Percentiles rank a stretch among this genome's conserved stretches.
phyloP scores from a whole-genome alignment of 306 rosid genomes.

The Coriaria nepalensis region DNA sequence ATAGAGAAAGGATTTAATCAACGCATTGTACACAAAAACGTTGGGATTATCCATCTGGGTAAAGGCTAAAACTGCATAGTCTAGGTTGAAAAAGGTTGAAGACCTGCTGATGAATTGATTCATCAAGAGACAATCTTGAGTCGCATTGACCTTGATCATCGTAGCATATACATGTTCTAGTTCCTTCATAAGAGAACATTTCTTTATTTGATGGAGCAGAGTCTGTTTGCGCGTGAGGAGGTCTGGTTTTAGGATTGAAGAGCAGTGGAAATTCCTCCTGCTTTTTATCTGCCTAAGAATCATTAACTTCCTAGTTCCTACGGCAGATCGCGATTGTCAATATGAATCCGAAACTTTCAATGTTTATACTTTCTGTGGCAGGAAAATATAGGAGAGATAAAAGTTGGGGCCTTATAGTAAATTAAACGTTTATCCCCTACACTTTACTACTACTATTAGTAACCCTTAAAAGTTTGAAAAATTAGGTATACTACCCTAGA shows the following conservation, averaged over 20 bases:
- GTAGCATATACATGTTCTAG: conserved; percentile 41
- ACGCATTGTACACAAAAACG: conserved; percentile 49
- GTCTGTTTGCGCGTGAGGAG: conserved; percentile 11
- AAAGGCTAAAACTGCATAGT: conserved; percentile 35
- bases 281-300: conserved; percentile 6
- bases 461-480: too few relatives aligned
- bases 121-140: conserved; percentile 26
- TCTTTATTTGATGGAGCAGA: conserved; percentile 23
- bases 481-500: too few relatives aligned
- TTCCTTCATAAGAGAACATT: conserved; percentile 21
- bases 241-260: conserved; percentile 6
- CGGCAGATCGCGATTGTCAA: too few relatives aligned
- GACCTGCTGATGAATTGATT: conserved; percentile 23
- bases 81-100: conserved; percentile 8
- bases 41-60: conserved; percentile 36
- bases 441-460: too few relatives aligned
- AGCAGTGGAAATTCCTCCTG: neutral
- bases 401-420: too few relatives aligned
- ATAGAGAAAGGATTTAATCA: conserved; percentile 44
- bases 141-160: conserved; percentile 41
- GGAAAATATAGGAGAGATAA: too few relatives aligned
- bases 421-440: too few relatives aligned
- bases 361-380: too few relatives aligned
- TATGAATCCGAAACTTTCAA: too few relatives aligned
- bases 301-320: neutral